Conservation (phyloP, 257 asterid species). For the Solanum ahanhuiri region DNA sequence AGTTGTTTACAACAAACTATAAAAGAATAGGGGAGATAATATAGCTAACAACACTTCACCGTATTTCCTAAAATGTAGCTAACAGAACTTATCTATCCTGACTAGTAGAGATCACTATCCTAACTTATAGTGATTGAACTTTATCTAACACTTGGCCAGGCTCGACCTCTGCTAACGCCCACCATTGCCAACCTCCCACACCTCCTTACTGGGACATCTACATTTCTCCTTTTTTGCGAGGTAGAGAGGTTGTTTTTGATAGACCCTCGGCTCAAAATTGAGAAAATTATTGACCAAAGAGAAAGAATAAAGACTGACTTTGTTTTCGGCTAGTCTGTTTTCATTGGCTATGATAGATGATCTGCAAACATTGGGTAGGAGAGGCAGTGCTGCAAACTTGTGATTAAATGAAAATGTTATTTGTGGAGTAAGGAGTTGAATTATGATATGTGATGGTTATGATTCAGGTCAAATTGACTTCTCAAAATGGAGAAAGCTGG, state of each 20-base stretch:
- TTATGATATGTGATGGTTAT: neutral
- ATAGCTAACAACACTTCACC: neutral
- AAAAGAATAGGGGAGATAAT: neutral
- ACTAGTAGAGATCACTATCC: neutral
- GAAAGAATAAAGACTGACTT: neutral
- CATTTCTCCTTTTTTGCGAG: neutral
- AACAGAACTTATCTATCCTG: neutral
- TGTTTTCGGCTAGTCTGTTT: neutral
- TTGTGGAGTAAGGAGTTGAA: neutral
- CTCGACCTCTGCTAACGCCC: neutral
- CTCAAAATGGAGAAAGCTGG: conserved; percentile 61
- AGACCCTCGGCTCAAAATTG: neutral
- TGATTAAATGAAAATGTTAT: neutral
- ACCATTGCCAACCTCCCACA: neutral
- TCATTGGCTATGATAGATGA: neutral
- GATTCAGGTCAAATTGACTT: conserved; percentile 29
- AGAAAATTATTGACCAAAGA: neutral
- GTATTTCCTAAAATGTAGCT: neutral
- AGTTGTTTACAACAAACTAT: neutral
- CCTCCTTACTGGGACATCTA: neutral
- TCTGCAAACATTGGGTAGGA: neutral
- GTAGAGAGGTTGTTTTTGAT: neutral
- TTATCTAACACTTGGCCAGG: neutral
- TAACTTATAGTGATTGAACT: neutral
- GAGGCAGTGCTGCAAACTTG: neutral